Conservation (phyloP, 352 stramenopile genomes). For the Phytophthora aleatoria region DNA sequence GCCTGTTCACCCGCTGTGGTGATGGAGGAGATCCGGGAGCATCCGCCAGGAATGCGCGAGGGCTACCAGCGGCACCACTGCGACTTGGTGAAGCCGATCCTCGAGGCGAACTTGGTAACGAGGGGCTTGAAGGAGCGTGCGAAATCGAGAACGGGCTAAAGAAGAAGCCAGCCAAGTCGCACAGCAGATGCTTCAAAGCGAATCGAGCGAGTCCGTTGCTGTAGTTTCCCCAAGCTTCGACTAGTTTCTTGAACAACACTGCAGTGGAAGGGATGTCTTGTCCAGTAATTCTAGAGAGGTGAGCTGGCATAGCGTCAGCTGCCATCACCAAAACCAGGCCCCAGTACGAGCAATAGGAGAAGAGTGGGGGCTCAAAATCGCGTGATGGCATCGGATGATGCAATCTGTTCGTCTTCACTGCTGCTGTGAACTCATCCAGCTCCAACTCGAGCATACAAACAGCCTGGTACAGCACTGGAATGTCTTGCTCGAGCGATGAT, state of each 20-base stretch:
- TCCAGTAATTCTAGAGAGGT: slow-evolving; percentile 58
- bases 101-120: slow-evolving; percentile 15
- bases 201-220: slow-evolving; percentile 55
- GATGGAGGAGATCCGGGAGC: slow-evolving; percentile 27
- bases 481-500: slow-evolving; percentile 67
- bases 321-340: slow-evolving; percentile 60
- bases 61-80: slow-evolving; percentile 22
- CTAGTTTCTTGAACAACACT: slow-evolving; percentile 44
- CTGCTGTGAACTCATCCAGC: slow-evolving; percentile 58
- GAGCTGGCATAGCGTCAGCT: slow-evolving; percentile 54
- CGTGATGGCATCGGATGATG: slow-evolving; percentile 41
- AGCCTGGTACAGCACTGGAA: slow-evolving; percentile 63
- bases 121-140: slow-evolving; percentile 22
- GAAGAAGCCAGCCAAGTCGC: slow-evolving; percentile 63
- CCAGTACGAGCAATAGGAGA: slow-evolving; percentile 81
- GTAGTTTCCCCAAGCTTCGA: slow-evolving; percentile 66
- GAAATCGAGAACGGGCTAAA: slow-evolving; percentile 55
- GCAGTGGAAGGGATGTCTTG: slow-evolving; percentile 37
- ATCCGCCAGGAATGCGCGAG: slow-evolving; percentile 27
- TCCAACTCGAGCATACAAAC: slow-evolving; percentile 60
- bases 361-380: slow-evolving; percentile 33
- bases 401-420: slow-evolving; percentile 73
- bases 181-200: slow-evolving; percentile 59
- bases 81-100: slow-evolving; percentile 27
- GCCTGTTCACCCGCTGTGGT: slow-evolving; percentile 34